A percentile compares a stretch with the other conserved stretches of the same genome.
phyloP scores from a whole-genome alignment of 2,329 filamentous ascomycete genomes.

The Fusarium torulosum region DNA sequence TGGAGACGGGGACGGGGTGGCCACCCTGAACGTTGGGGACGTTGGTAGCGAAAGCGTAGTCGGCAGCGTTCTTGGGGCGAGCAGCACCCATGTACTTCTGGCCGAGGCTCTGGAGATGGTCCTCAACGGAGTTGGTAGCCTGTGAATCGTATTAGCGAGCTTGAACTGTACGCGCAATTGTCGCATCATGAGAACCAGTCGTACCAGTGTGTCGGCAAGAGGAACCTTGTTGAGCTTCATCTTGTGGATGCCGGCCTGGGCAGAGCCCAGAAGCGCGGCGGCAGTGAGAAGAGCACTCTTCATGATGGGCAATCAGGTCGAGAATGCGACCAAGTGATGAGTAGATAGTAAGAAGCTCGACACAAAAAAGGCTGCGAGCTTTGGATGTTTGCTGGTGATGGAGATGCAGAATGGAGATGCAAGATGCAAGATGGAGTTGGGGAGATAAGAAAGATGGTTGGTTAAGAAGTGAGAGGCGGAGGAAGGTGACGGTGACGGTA shows the following conservation, averaged over 20 bases:
- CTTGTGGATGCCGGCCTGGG: constrained; percentile 90
- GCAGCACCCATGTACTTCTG: constrained; percentile 92
- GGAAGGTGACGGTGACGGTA: constrained; percentile 37
- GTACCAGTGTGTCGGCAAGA: constrained; percentile 89
- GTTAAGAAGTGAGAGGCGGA: constrained; percentile 43
- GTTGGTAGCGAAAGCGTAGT: constrained; percentile 84
- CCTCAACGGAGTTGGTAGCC: constrained; percentile 82
- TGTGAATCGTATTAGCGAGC: constrained; percentile 53
- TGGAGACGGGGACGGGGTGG: constrained; percentile 90
- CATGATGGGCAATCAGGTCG: constrained; percentile 69
- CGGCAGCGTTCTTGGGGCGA: constrained; percentile 75
- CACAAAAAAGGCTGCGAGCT: constrained; percentile 27
- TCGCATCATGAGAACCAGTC: constrained; percentile 52
- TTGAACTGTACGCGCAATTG: constrained; percentile 1
- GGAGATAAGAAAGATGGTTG: constrained; percentile 45
- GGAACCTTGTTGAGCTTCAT: constrained; percentile 98
- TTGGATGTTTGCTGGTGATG: constrained; percentile 18
- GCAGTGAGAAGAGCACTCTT: constrained; percentile 86
- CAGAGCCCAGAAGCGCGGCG: constrained; percentile 83
- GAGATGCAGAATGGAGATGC: constrained; percentile 35
- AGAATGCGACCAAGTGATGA: constrained; percentile 26
- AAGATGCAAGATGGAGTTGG: constrained; percentile 41
- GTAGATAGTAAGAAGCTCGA: constrained; percentile 14
- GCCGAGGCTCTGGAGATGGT: constrained; percentile 83
- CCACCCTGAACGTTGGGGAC: constrained; percentile 73